These are phyloP conservation scores for Amanita pseudoporphyria DNA, from an alignment of 768 basidiomycete species.

Conservation along the genomic window DNA sequence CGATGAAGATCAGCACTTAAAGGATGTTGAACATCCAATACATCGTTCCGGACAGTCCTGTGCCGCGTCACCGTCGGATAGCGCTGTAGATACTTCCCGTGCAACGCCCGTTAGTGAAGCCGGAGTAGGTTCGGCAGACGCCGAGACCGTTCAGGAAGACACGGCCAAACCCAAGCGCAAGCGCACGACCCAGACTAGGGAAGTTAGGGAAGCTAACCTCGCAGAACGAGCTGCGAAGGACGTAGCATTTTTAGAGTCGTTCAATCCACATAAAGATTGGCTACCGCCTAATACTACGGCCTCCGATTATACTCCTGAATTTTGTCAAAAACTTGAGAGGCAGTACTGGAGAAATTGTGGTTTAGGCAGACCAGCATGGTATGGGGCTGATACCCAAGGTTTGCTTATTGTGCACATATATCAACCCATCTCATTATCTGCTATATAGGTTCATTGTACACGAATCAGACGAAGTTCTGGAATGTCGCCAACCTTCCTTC, in stretches of 20 bases:
- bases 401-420: constrained; percentile 15
- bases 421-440: constrained; percentile 4
- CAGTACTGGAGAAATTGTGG: constrained; percentile 90
- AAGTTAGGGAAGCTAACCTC: constrained; percentile 39
- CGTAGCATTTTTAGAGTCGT: constrained; percentile 53
- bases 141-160: constrained; percentile 13
- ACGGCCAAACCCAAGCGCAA: constrained; percentile 25
- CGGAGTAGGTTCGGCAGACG: constrained; percentile 9
- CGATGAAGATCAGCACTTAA: constrained; percentile 23
- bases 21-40: constrained; percentile 12
- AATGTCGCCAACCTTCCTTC: constrained; percentile 93
- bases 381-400: constrained; percentile 95
- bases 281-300: constrained; percentile 63
- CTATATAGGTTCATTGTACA: constrained; percentile 52
- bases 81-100: constrained; percentile 19
- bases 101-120: constrained; percentile 19
- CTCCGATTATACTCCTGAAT: constrained; percentile 79
- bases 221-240: constrained; percentile 38
- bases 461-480: constrained; percentile 75
- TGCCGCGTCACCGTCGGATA: constrained; percentile 34
- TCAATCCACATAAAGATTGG: constrained; percentile 71
- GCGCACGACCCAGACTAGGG: constrained; percentile 30
- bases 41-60: constrained; percentile 14
- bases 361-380: constrained; percentile 88
- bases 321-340: constrained; percentile 80